These are phyloP conservation scores for Pelargonium australe DNA, from an alignment of 441 rosid species.

Conservation along the genomic window DNA sequence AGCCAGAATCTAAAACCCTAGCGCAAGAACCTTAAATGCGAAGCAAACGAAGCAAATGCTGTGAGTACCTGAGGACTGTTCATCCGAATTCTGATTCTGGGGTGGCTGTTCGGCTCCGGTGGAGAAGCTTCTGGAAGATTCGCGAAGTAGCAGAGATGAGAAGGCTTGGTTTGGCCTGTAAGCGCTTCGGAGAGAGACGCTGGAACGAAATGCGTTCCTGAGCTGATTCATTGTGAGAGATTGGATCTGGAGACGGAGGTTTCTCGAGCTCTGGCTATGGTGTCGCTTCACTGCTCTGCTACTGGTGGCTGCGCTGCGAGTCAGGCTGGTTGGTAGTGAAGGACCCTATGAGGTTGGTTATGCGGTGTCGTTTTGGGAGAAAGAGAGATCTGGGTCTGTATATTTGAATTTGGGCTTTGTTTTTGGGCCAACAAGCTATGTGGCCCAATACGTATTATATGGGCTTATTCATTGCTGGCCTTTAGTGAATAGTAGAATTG, in stretches of 20 bases:
- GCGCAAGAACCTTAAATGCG: background rate
- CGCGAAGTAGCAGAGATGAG: conserved; percentile 26
- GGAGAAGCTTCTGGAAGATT: conserved; percentile 39
- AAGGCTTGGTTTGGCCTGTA: conserved; percentile 21
- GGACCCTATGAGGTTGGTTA: background rate
- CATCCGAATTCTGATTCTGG: background rate
- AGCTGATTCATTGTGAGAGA: conserved; percentile 37
- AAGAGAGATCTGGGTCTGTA: background rate
- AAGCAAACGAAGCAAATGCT: background rate
- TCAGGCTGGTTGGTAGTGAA: background rate
- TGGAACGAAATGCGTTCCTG: conserved; percentile 35
- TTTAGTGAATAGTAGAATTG: too few species aligned
- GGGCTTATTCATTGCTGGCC: background rate
- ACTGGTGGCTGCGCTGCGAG: background rate
- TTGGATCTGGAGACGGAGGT: background rate
- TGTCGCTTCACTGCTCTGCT: background rate
- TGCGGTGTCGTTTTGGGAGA: background rate
- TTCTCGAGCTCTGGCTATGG: conserved; percentile 8
- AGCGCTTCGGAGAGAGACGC: conserved; percentile 19
- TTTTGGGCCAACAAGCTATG: too few species aligned
- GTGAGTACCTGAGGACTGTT: background rate
- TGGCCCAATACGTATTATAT: too few species aligned
- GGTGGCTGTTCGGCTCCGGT: conserved; percentile 43
- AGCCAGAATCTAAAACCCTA: conserved; percentile 5
- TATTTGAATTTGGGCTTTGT: background rate